A percentile compares a stretch with the other conserved stretches of the same genome.
These are phyloP conservation scores for Lodderomyces metapsilosis DNA, from an alignment of 1,139 yeast species.

Conservation along the genomic window DNA sequence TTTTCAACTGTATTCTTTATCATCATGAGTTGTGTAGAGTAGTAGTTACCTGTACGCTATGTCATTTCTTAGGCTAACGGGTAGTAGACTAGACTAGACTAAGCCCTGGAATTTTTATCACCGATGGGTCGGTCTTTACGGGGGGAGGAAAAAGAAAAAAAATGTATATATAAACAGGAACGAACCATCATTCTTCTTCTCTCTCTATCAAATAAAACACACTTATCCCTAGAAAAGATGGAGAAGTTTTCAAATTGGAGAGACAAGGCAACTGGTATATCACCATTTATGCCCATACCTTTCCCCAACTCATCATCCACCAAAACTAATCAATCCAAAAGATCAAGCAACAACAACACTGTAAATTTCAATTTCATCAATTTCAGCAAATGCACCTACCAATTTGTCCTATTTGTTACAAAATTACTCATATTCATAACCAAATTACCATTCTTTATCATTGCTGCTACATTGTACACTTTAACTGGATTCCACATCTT, in stretches of 20 bases:
- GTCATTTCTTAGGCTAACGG: too few species aligned
- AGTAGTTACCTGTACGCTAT: too few species aligned
- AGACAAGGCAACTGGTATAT: conserved; percentile 80
- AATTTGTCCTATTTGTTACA: conserved; percentile 7
- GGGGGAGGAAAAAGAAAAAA: not conserved
- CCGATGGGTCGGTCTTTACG: not conserved
- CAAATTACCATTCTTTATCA: conserved; percentile 28
- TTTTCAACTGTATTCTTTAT: not conserved
- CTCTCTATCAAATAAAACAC: too few species aligned
- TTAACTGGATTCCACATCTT: conserved; percentile 19
- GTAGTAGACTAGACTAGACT: too few species aligned
- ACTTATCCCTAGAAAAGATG: too few species aligned
- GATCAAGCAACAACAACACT: not conserved
- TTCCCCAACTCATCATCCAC: conserved; percentile 17
- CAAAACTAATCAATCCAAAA: conserved; percentile 6
- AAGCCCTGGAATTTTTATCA: too few species aligned
- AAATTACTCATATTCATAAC: conserved; percentile 20
- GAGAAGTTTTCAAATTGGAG: conserved; percentile 75
- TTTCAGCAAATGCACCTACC: conserved; percentile 5
- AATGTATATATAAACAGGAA: too few species aligned
- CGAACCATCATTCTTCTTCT: too few species aligned
- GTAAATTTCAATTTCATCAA: too few species aligned
- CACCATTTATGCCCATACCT: conserved; percentile 64
- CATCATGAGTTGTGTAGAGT: not conserved
- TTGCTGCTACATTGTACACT: conserved; percentile 17